These are phyloP conservation scores for Magnusiomyces tetraspermus DNA, from an alignment of 1,139 yeast genomes.

Conservation along the genomic window DNA sequence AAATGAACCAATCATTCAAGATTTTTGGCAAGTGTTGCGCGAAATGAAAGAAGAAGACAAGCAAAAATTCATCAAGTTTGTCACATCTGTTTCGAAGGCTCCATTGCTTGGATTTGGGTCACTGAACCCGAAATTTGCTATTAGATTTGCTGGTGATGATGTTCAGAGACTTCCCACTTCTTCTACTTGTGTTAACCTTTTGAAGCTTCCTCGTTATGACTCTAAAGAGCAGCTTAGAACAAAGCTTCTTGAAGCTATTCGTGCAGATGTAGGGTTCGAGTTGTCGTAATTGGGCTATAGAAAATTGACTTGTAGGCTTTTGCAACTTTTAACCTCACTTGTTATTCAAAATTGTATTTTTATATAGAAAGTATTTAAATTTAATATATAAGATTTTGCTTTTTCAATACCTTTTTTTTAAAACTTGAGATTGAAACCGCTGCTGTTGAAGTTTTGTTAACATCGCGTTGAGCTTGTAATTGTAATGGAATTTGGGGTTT, in stretches of 20 bases:
- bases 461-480: no score
- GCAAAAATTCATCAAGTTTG: conserved; percentile 64
- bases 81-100: conserved; percentile 84
- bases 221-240: conserved; percentile 47
- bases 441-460: no score
- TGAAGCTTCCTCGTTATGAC: conserved; percentile 75
- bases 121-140: conserved; percentile 71
- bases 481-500: no score
- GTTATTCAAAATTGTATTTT: no score
- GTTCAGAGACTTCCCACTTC: conserved; percentile 71
- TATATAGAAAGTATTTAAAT: no score
- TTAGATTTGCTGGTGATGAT: conserved; percentile 53
- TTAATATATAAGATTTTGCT: no score
- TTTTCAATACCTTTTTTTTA: no score
- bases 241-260: conserved; percentile 68
- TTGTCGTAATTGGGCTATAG: no score
- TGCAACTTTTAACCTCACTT: no score
- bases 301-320: no score
- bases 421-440: no score
- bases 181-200: conserved; percentile 81
- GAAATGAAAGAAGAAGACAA: conserved; percentile 59
- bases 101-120: conserved; percentile 80
- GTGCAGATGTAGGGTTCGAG: conserved; percentile 79
- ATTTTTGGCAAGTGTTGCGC: conserved; percentile 68
- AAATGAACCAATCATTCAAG: conserved; percentile 41